Evolutionary conservation across 371 early-diverging fungal genomes (phyloP), one percentile per base, ranked within the genome.

Genomic region (Mortierella sp.): DNA sequence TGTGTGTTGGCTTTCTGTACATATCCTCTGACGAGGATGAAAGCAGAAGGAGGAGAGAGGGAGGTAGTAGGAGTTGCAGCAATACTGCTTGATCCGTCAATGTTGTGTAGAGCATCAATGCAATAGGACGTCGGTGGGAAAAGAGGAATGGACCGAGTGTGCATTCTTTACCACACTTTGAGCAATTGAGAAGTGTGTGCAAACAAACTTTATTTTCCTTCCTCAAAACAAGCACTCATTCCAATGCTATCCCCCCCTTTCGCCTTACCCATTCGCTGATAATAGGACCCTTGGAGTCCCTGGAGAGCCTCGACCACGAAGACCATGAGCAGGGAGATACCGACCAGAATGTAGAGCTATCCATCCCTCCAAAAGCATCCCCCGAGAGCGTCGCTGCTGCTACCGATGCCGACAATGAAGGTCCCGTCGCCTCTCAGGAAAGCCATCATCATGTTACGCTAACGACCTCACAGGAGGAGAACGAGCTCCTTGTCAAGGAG

Each of bases 231-330:
- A 41, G 16, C 75, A 55, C 21, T 21, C 24, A 0, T 3, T 73
- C 18, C 54, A n/a, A 46, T 12, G 21, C 3, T 21, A 48, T 71
- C 27, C 18, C 54, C 54, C 56, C 32, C 51, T 7, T 2, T 29
- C 49, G n/a, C 44, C 56, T 29, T 6, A 48, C 29, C 21, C 41
- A 29, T 44, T 29, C 29, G 80, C 54, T 54, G 27, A n/a, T 0
- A 68, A 68, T 2, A 68, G 84, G 48, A 4, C 84, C 84, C 1
- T 70, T 84, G 35, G 78, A 80, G 41, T 71, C 84, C 0, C 76
- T 84, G 35, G 84, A 80, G 54, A 84, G 79, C 38, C 46, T 81
- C 72, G 85, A 84, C 68, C 80, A 60, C 29, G 77, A 76, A 1
- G 74, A 76, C 14, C 76, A 32, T 44, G 60, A 70, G 4, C 6